Conservation (phyloP, 2,329 filamentous ascomycete species). For the Simplicillium sp. region DNA sequence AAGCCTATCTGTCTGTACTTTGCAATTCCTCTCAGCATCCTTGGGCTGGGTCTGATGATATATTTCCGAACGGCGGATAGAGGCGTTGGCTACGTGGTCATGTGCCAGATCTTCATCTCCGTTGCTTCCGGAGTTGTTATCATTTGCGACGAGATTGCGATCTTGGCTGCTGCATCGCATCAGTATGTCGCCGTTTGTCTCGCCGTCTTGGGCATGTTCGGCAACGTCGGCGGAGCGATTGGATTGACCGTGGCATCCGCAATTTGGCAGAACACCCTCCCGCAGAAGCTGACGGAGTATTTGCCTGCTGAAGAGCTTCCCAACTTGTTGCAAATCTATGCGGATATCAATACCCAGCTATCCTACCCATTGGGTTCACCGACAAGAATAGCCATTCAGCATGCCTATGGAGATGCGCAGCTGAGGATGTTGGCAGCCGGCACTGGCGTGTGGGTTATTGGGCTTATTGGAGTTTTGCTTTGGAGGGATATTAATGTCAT, state of each 20-base stretch:
- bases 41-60: conserved; percentile 40
- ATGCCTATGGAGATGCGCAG: conserved; percentile 45
- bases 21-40: conserved; percentile 42
- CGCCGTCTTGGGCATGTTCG: conserved; percentile 16
- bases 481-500: conserved; percentile 40
- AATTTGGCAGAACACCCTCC: conserved; percentile 21
- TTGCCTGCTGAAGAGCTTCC: conserved; percentile 32
- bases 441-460: conserved; percentile 20
- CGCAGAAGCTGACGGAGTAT: conserved; percentile 34
- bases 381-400: conserved; percentile 42
- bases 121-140: conserved; percentile 17
- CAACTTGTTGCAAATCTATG: conserved; percentile 40
- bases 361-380: conserved; percentile 34
- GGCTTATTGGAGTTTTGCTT: conserved; percentile 29
- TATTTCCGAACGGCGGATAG: conserved; percentile 26
- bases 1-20: conserved; percentile 42
- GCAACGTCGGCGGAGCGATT: conserved; percentile 17
- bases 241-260: conserved; percentile 18
- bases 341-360: conserved; percentile 40
- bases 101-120: conserved; percentile 34
- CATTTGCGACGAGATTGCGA: conserved; percentile 17
- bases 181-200: conserved; percentile 20
- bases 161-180: conserved; percentile 15
- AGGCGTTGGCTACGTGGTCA: conserved; percentile 24
- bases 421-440: conserved; percentile 34